A percentile compares a stretch with the other conserved stretches of the same genome.
phyloP scores from a whole-genome alignment of 164 flowering plant species.

The Sextonia rubra region DNA sequence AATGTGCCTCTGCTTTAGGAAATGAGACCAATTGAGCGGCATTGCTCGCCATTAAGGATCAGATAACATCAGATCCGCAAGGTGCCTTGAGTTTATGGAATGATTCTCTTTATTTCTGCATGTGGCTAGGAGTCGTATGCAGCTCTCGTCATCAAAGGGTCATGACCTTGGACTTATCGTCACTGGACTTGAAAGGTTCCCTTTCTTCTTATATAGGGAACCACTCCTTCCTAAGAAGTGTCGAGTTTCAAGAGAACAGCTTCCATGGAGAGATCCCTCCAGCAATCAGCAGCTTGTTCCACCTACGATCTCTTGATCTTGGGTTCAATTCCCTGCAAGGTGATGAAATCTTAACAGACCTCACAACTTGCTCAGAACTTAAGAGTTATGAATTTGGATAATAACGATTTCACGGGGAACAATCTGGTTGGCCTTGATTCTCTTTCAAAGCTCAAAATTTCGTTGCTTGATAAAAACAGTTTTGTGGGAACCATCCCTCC shows the following conservation, averaged over 20 bases:
- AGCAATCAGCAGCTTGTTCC: not conserved
- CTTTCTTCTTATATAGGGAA: not conserved
- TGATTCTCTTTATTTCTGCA: not conserved
- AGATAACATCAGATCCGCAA: not conserved
- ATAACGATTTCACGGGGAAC: conserved; percentile 30
- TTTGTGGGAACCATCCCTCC: conserved; percentile 37
- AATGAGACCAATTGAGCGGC: not conserved
- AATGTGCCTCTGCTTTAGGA: not conserved
- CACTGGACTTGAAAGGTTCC: not conserved
- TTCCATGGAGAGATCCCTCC: not conserved
- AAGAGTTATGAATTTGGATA: conserved; percentile 16
- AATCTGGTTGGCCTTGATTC: conserved; percentile 26
- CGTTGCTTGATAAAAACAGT: conserved; percentile 24
- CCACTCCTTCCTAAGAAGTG: not conserved
- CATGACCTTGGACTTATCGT: not conserved
- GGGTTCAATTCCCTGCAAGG: conserved; percentile 30
- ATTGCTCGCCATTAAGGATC: not conserved
- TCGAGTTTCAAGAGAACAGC: not conserved
- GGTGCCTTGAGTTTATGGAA: not conserved
- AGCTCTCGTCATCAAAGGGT: too few species aligned
- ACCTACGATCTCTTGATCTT: conserved; percentile 22
- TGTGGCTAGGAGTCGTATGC: not conserved
- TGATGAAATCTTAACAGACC: conserved; percentile 23
- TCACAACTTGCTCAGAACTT: conserved; percentile 22
- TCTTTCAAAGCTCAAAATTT: conserved; percentile 22